Base-by-base conservation (phyloP, 176 grass and related monocot species). In the Hordeum marinum region DNA sequence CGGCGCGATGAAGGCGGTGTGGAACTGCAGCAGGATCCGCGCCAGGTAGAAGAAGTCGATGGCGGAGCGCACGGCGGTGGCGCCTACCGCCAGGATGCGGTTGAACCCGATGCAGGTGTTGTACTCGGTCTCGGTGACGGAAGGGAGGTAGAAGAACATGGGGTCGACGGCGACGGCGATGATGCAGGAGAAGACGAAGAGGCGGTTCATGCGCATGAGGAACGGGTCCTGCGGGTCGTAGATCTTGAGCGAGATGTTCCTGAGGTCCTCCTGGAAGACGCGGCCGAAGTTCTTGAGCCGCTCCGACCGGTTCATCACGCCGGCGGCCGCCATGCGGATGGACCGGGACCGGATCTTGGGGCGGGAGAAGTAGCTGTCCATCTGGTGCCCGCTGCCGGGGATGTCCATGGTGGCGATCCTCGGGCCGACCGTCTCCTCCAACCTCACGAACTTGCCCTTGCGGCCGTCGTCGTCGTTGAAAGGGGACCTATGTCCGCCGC, bases 171-270 rank as follows among this genome's bases (percentile, higher is more conserved):
- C 86, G 9, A 94, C 78, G 24, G 92, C 87, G 3, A 98, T 62
- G 80, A 98, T 86, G 82, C 93, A 92, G 3, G 93, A 87, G 40
- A 93, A 60, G 1, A 93, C 72, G 57, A 95, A 94, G 54, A 91
- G 52, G 37, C 87, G 85, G 78, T 94, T 98, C 91, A 98, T 95
- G 21, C 87, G 80, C 34, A 77, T 54, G 1, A 98, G 87, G 83
- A 94, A 92, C 62, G 84, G 85, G 52, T 95, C 96, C 74, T 98
- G 96, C 21, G 87, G 96, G 84, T 95, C 91, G 73, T 94, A 94
- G 79, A 98, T 91, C 72, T 87, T 90, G 74, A 89, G 86, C 12
- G 92, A 90, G 26, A 80, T 81, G 71, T 75, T 81, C 37, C 80
- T 85, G 31, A 95, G 86, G 63, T 95, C 93, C 76, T 95, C 93